A percentile compares a stretch with the other conserved stretches of the same genome.
phyloP scores from a whole-genome alignment of 306 rosid species.

The Trichosanthes truncata region DNA sequence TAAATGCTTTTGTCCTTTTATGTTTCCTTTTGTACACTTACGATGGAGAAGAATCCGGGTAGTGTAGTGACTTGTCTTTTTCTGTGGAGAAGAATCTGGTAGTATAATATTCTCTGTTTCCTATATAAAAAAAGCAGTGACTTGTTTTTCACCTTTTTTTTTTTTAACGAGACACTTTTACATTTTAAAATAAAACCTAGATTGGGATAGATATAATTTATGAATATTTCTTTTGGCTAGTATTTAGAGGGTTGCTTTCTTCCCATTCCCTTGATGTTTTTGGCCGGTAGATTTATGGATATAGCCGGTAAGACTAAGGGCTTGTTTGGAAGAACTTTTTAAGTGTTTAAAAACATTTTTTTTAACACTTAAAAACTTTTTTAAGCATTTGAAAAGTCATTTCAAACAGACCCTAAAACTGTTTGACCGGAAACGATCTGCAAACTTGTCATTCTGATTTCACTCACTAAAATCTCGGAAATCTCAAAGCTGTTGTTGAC shows the following conservation, averaged over 20 bases:
- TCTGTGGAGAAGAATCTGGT: background rate
- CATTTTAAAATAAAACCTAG: background rate
- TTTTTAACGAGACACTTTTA: background rate
- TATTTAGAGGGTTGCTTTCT: background rate
- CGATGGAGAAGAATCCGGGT: background rate
- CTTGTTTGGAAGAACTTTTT: too few relatives aligned
- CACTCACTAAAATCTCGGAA: background rate
- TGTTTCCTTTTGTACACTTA: background rate
- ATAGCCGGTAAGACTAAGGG: background rate
- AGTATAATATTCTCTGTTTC: background rate
- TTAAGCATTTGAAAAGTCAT: too few relatives aligned
- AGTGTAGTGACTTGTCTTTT: background rate
- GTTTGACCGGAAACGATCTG: background rate
- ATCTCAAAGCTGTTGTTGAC: background rate
- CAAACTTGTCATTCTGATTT: background rate
- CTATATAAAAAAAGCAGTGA: background rate
- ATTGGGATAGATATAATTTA: background rate
- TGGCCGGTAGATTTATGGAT: background rate
- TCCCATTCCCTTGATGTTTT: background rate
- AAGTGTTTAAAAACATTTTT: too few relatives aligned
- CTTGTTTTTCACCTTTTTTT: background rate
- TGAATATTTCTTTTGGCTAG: background rate
- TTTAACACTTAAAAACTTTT: too few relatives aligned
- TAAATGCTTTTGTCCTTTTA: background rate
- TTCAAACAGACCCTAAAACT: too few relatives aligned